A percentile compares a stretch with the other conserved stretches of the same genome.
These are phyloP conservation scores for Naganishia randhawae DNA, from an alignment of 768 basidiomycete genomes.

Conservation along the genomic window DNA sequence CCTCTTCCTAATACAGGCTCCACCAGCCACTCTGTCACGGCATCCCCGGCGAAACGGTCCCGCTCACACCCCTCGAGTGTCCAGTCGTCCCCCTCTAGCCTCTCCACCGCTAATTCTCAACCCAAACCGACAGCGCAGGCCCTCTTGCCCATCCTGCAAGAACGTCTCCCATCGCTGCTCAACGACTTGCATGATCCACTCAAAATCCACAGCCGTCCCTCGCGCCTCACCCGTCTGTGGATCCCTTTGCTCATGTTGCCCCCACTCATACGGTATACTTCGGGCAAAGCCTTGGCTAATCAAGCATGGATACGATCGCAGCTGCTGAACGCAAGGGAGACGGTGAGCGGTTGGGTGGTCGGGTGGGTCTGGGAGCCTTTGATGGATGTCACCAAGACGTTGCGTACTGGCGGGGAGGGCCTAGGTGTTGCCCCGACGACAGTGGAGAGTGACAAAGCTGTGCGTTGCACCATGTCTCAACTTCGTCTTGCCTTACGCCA, in stretches of 20 bases:
- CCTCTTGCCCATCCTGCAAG: conserved; percentile 39
- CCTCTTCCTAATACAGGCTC: not conserved
- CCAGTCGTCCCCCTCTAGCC: conserved; percentile 12
- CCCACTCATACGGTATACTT: conserved; percentile 59
- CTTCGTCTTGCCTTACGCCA: not conserved
- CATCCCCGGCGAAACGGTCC: conserved; percentile 24
- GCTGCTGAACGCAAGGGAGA: conserved; percentile 62
- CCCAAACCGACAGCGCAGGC: conserved; percentile 30
- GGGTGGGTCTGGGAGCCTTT: conserved; percentile 85
- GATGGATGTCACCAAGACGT: conserved; percentile 73
- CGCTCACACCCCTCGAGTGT: conserved; percentile 16
- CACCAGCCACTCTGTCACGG: conserved; percentile 50
- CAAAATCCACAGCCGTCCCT: conserved; percentile 62
- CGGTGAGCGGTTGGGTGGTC: conserved; percentile 66
- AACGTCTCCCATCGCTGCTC: conserved; percentile 45
- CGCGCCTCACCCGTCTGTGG: conserved; percentile 69
- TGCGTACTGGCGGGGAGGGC: conserved; percentile 70
- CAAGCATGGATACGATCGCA: conserved; percentile 61
- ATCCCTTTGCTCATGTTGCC: conserved; percentile 71
- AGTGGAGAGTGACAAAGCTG: conserved; percentile 78
- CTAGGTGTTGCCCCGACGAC: conserved; percentile 73
- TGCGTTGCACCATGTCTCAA: conserved; percentile 49
- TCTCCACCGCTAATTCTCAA: conserved; percentile 31
- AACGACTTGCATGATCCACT: conserved; percentile 45
- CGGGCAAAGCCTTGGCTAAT: conserved; percentile 59